These are phyloP conservation scores for Fusarium phyllophilum DNA, from an alignment of 2,329 filamentous ascomycete species.

Conservation along the genomic window DNA sequence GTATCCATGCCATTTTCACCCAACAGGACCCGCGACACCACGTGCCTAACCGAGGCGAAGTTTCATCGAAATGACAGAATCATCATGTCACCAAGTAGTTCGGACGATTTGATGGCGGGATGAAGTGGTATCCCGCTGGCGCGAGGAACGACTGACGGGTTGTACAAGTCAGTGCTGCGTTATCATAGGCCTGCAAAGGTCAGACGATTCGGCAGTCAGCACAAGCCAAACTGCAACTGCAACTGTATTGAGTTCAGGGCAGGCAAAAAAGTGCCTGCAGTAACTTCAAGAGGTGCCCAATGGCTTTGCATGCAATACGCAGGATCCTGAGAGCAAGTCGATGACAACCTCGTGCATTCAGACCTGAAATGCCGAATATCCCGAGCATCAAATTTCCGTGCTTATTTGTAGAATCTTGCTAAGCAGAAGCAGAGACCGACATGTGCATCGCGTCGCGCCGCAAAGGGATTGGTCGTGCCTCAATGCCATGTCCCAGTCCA, in stretches of 20 bases:
- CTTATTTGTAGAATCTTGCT: not conserved
- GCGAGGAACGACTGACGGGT: not conserved
- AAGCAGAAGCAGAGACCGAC: conserved; percentile 18
- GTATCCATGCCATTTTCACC: conserved; percentile 3
- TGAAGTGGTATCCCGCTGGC: not conserved
- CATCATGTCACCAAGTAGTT: conserved; percentile 1
- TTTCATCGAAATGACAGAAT: conserved; percentile 24
- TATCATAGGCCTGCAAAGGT: not conserved
- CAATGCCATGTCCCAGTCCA: conserved; percentile 6
- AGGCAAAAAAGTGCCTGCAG: not conserved
- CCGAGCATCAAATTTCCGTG: not conserved
- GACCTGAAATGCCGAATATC: conserved; percentile 10
- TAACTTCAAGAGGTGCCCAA: not conserved
- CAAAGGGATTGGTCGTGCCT: not conserved
- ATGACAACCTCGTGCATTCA: not conserved
- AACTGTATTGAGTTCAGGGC: conserved; percentile 9
- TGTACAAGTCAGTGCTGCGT: not conserved
- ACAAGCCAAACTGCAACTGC: conserved; percentile 10
- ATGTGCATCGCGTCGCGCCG: conserved; percentile 17
- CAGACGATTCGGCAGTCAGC: not conserved
- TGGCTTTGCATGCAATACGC: not conserved
- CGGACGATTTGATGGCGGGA: conserved; percentile 1
- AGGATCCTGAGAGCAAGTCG: conserved; percentile 13
- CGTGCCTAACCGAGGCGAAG: conserved; percentile 12
- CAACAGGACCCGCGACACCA: not conserved